Evolutionary conservation across 495 filamentous ascomycete genomes (phyloP), one percentile per base, ranked within the genome.

Genomic region (Tuber melanosporum): DNA sequence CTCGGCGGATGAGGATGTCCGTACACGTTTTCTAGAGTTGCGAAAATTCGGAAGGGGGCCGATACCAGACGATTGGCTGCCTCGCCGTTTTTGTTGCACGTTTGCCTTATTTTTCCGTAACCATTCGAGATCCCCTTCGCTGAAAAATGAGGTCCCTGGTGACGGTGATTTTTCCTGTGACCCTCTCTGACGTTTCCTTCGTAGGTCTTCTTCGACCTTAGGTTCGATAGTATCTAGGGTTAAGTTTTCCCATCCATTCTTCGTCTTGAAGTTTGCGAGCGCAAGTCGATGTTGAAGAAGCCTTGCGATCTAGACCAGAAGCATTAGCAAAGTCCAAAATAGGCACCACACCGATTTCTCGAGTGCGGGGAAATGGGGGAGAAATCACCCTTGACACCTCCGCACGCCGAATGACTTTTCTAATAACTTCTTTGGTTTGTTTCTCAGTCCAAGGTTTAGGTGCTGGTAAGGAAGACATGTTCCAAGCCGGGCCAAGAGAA

Each of bases 251-350:
- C 91, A 91, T 78, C 95, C 95, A 85, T 97, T 91, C 84, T 95
- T 92, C 73, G 94, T 93, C 86, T 98, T 99, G 89, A 97, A 94
- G 86, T 93, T 94, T 83, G 95, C 95, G 73, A 98, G 89, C 79
- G 96, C 95, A 47, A 99, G 88, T 70, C 95, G 93, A 86, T 96
- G 92, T 85, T 97, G 93, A 47, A 99, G 87, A 82, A 90, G 91
- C 85, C 94, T 87, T 74, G 94, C 95, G 85, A 98, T 95, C 95
- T 99, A 80, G 75, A 71, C 78, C 77, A 75, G 72, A 42, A 73
- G 57, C 26, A 76, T 81, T 81, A 81, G 73, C 80, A 74, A 78
- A 70, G 43, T 49, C 66, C 72, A 73, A 72, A 78, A 81, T 71
- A 72, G 19, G 78, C 41, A 39, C 78, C 74, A 81, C 75, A 72